phyloP scores from a whole-genome alignment of 148 eudicot species.

The Agrostemma githago region DNA sequence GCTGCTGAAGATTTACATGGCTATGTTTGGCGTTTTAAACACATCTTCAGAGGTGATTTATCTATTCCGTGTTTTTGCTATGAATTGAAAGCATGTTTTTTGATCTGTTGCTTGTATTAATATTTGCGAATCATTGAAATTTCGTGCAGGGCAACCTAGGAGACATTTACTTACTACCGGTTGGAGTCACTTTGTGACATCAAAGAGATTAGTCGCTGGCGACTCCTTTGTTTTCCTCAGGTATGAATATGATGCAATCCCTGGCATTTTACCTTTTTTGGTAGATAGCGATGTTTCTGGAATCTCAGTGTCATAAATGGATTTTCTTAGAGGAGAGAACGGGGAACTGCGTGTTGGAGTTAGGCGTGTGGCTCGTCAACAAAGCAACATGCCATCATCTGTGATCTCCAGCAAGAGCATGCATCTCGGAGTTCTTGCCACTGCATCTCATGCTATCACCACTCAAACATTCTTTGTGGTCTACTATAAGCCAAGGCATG shows the following conservation, averaged over 20 bases:
- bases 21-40: slow-evolving; percentile 79
- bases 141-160: slow-evolving; percentile 72
- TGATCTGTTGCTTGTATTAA: background rate
- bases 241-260: slow-evolving; percentile 27
- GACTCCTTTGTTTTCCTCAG: slow-evolving; percentile 92
- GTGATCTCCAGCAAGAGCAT: slow-evolving; percentile 95
- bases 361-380: slow-evolving; percentile 67
- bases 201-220: slow-evolving; percentile 93
- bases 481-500: slow-evolving; percentile 90
- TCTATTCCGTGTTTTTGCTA: slow-evolving; percentile 3
- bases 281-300: background rate
- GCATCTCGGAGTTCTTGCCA: slow-evolving; percentile 97
- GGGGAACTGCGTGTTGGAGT: slow-evolving; percentile 87
- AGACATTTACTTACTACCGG: slow-evolving; percentile 98
- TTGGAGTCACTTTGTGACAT: slow-evolving; percentile 96
- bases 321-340: slow-evolving; percentile 53
- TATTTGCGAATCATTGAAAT: background rate
- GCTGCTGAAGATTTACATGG: slow-evolving; percentile 88
- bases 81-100: background rate
- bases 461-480: slow-evolving; percentile 68
- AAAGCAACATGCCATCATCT: slow-evolving; percentile 78
- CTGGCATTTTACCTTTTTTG: background rate
- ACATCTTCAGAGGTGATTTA: slow-evolving; percentile 83
- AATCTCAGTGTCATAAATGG: slow-evolving; percentile 4
- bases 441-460: slow-evolving; percentile 83